Evolutionary conservation across 331 rosid species (phyloP).

Genomic region (Malus hybrid): DNA sequence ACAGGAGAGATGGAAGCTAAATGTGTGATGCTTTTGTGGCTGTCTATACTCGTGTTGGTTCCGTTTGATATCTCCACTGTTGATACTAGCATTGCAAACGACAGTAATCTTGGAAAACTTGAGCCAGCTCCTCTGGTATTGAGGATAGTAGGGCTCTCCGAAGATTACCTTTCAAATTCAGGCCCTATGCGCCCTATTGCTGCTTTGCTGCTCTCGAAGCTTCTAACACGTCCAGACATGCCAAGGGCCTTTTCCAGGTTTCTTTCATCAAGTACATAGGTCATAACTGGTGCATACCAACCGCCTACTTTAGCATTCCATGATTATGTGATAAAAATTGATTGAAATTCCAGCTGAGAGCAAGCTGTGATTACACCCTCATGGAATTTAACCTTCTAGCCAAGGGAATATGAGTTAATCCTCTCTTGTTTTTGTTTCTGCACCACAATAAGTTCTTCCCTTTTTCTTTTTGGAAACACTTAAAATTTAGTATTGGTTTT

Average conservation of each 20-base stretch:
- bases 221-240: slow-evolving; percentile 96
- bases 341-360: background rate
- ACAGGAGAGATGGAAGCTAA: slow-evolving; percentile 93
- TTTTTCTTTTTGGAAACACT: background rate
- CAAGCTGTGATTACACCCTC: background rate
- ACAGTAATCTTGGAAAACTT: too few species aligned
- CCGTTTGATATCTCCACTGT: too few species aligned
- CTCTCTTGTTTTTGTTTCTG: background rate
- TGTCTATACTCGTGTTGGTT: too few species aligned
- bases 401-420: background rate
- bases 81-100: too few species aligned
- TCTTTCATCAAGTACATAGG: slow-evolving; percentile 7
- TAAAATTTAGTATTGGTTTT: slow-evolving; percentile 3
- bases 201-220: slow-evolving; percentile 77
- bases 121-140: too few species aligned
- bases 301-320: slow-evolving; percentile 1
- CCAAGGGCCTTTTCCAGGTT: slow-evolving; percentile 80
- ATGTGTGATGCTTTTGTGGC: slow-evolving; percentile 76
- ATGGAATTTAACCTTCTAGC: background rate
- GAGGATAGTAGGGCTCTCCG: too few species aligned
- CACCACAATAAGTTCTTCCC: background rate
- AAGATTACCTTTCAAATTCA: slow-evolving; percentile 52
- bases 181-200: slow-evolving; percentile 93
- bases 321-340: background rate
- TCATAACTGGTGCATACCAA: background rate